Base-by-base conservation (phyloP, 768 basidiomycete genomes). In the Suillus luteus region DNA sequence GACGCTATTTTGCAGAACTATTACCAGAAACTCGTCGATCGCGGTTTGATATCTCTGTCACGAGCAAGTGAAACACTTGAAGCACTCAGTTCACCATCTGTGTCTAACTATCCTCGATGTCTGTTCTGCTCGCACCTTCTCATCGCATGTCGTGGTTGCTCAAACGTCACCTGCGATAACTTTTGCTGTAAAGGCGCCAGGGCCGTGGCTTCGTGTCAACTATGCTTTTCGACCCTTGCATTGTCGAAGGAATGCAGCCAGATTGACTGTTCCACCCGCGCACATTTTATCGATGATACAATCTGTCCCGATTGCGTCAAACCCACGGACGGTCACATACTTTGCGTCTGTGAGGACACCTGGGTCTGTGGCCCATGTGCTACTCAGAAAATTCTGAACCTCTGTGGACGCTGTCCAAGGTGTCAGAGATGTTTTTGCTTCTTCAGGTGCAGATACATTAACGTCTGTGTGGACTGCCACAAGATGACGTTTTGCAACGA, bases 371-470 rank as follows among this genome's bases (percentile, higher is more conserved):
- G 52, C 31, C 2, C 31, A 6, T 54, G 52, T 35, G 52, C 27
- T 27, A 51, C 52, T 54, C 19, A 54, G 11, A n/a, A 54, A n/a
- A 3, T 6, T 33, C 31, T n/a, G 19, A n/a, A 33, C 11, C 2
- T 6, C 1, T 19, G 52, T n/a, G 19, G 31, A 54, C 52, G 33
- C 17, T 75, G 72, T 11, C 63, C 65, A 22, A 69, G 35, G 31
- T 73, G 73, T 64, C 62, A 10, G 1, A 40, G 57, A 51, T 54
- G 51, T 52, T 73, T 60, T 48, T 73, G 71, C 62, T 17, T 54
- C 24, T 38, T 65, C 52, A 3, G 49, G 49, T 75, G 72, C 73
- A 61, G 64, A 4, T 73, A 75, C 55, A 73, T 73, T 17, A 59
- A 55, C 19, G 65, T 43, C n/a, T 73, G 72, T 46, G 8, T 22